Percentiles rank a stretch among this genome's conserved stretches.
Evolutionary conservation across 2,329 filamentous ascomycete genomes (phyloP).

Genomic region (Salinomyces thailandicus): DNA sequence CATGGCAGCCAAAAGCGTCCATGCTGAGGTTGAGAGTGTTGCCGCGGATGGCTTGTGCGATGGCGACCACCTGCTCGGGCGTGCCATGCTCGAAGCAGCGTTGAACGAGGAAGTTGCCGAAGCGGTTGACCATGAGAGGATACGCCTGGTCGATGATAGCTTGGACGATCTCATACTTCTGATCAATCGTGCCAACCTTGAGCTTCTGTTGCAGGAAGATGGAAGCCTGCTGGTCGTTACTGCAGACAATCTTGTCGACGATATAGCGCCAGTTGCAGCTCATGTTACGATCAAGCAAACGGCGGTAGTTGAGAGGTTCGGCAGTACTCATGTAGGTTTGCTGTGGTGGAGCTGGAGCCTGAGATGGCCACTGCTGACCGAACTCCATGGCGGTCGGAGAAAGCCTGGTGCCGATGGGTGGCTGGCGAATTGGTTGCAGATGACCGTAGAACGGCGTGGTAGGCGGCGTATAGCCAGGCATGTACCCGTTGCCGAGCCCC

Average conservation of each 20-base stretch:
- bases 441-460: constrained; percentile 15
- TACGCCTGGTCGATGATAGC: constrained; percentile 93
- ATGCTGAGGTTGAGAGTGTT: constrained; percentile 92
- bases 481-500: constrained; percentile 3
- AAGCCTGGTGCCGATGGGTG: constrained; percentile 31
- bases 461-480: constrained; percentile 18
- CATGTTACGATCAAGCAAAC: constrained; percentile 86
- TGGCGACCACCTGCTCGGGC: constrained; percentile 84
- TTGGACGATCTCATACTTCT: constrained; percentile 95
- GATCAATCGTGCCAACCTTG: constrained; percentile 86
- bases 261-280: constrained; percentile 99
- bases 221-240: constrained; percentile 97
- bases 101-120: constrained; percentile 96
- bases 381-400: constrained; percentile 40
- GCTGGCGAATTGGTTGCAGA: constrained; percentile 9
- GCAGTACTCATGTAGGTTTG: constrained; percentile 62
- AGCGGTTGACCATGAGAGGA: constrained; percentile 93
- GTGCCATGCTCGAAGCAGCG: constrained; percentile 98
- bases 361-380: constrained; percentile 21
- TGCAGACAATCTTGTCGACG: constrained; percentile 98
- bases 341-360: constrained; percentile 23
- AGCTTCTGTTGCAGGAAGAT: constrained; percentile 99
- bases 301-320: constrained; percentile 92
- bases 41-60: constrained; percentile 86
- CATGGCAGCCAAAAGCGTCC: constrained; percentile 97